Evolutionary conservation across 257 asterid species (phyloP).

Genomic region (Mentha longifolia): DNA sequence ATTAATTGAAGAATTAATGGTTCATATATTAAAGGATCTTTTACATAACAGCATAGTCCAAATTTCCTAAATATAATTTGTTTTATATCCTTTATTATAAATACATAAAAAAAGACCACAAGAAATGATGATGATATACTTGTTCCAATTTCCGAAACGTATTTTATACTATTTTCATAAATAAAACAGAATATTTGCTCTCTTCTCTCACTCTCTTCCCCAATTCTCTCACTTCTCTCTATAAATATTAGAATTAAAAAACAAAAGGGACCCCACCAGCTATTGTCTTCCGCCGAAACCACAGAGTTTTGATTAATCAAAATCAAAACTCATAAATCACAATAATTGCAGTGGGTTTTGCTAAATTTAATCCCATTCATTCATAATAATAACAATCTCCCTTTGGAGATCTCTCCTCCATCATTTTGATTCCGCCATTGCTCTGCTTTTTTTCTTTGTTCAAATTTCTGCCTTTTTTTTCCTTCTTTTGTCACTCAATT

Average conservation of each 20-base stretch:
- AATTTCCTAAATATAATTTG: neutral
- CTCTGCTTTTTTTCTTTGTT: neutral
- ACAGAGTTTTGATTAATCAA: constrained; percentile 7
- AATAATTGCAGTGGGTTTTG: constrained; percentile 34
- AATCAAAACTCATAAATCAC: constrained; percentile 20
- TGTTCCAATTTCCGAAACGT: neutral
- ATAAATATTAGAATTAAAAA: neutral
- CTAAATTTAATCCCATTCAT: constrained; percentile 33
- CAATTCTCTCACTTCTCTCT: neutral
- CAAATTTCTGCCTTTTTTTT: neutral
- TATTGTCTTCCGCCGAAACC: constrained; percentile 20
- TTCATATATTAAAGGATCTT: neutral
- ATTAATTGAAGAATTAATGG: too few relatives aligned
- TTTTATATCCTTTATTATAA: neutral
- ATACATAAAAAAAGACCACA: too few relatives aligned
- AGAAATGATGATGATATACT: too few relatives aligned
- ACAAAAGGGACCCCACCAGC: constrained; percentile 22
- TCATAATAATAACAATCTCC: neutral
- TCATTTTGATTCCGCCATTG: constrained; percentile 14
- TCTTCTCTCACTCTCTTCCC: neutral
- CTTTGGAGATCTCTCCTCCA: constrained; percentile 20
- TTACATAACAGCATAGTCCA: neutral
- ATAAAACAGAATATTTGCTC: constrained; percentile 1
- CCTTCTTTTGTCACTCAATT: constrained; percentile 7
- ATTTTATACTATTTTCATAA: neutral